These are phyloP conservation scores for Komagataella phaffii DNA, from an alignment of 805 yeast genomes.

Conservation along the genomic window DNA sequence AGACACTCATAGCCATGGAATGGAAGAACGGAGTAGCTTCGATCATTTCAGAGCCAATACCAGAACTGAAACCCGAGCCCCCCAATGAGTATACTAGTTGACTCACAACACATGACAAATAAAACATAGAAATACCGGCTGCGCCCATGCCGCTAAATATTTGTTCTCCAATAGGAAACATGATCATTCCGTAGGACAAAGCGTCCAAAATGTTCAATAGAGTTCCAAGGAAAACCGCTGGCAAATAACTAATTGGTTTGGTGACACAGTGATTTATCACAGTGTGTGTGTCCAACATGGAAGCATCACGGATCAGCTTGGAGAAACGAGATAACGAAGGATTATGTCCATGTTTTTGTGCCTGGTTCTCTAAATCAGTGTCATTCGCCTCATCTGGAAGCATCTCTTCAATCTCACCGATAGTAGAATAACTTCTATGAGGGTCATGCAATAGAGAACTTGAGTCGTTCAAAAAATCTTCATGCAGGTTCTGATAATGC, in stretches of 20 bases:
- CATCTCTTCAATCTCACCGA: neutral
- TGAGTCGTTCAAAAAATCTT: neutral
- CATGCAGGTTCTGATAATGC: neutral
- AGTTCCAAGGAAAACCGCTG: conserved; percentile 79
- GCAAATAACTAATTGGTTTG: conserved; percentile 37
- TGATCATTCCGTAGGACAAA: conserved; percentile 91
- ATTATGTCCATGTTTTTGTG: neutral
- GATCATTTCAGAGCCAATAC: conserved; percentile 97
- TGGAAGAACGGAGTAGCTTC: conserved; percentile 98
- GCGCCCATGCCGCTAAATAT: conserved; percentile 72
- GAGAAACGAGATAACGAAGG: neutral
- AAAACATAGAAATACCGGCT: conserved; percentile 87
- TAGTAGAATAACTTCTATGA: neutral
- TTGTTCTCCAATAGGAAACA: conserved; percentile 82
- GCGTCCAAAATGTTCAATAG: conserved; percentile 85
- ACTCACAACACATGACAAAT: conserved; percentile 79
- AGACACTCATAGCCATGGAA: conserved; percentile 73
- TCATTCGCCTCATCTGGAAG: neutral
- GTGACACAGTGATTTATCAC: conserved; percentile 12
- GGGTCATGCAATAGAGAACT: neutral
- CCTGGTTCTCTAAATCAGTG: neutral
- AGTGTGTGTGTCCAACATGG: conserved; percentile 9
- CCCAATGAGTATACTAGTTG: conserved; percentile 85
- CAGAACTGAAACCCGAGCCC: conserved; percentile 77
- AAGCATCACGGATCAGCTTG: neutral